A percentile compares a stretch with the other conserved stretches of the same genome.
Evolutionary conservation across 2,329 filamentous ascomycete genomes (phyloP).

Genomic region (Xylariaceae sp.): DNA sequence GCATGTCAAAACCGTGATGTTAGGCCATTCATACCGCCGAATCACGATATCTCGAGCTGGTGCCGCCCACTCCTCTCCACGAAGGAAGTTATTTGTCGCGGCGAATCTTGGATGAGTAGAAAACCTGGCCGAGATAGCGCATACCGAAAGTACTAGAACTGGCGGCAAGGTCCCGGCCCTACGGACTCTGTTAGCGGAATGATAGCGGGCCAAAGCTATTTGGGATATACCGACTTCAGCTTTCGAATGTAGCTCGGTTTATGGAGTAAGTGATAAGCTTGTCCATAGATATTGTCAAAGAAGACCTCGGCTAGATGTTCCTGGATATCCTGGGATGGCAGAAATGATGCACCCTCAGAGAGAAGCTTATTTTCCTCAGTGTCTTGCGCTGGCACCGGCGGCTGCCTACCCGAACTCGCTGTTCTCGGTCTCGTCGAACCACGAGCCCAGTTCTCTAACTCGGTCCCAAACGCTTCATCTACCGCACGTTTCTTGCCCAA

Average conservation of each 20-base stretch:
- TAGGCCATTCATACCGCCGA: slow-evolving; percentile 86
- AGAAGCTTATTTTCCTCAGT: slow-evolving; percentile 71
- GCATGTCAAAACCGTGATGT: slow-evolving; percentile 91
- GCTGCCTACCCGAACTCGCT: slow-evolving; percentile 44
- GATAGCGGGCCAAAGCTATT: slow-evolving; percentile 15
- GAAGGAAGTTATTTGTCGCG: slow-evolving; percentile 72
- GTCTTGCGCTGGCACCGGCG: slow-evolving; percentile 54
- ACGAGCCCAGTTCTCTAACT: slow-evolving; percentile 76
- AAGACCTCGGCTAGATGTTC: slow-evolving; percentile 91
- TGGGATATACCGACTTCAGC: slow-evolving; percentile 50
- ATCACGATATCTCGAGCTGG: slow-evolving; percentile 82
- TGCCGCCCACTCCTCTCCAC: slow-evolving; percentile 86
- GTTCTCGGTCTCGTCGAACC: slow-evolving; percentile 47
- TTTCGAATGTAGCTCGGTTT: slow-evolving; percentile 97
- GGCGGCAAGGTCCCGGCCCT: slow-evolving; percentile 77
- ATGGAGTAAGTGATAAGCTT: slow-evolving; percentile 89
- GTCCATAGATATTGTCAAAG: slow-evolving; percentile 92
- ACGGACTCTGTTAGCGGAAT: slow-evolving; percentile 22
- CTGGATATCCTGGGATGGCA: slow-evolving; percentile 83
- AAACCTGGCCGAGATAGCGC: slow-evolving; percentile 91
- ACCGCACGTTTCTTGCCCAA: slow-evolving; percentile 71
- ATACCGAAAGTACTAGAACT: slow-evolving; percentile 87
- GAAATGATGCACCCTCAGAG: slow-evolving; percentile 72
- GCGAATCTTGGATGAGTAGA: slow-evolving; percentile 79
- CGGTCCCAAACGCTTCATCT: slow-evolving; percentile 80